These are phyloP conservation scores for Pseudogymnoascus sp. DNA, from an alignment of 2,329 filamentous ascomycete species.

Conservation along the genomic window DNA sequence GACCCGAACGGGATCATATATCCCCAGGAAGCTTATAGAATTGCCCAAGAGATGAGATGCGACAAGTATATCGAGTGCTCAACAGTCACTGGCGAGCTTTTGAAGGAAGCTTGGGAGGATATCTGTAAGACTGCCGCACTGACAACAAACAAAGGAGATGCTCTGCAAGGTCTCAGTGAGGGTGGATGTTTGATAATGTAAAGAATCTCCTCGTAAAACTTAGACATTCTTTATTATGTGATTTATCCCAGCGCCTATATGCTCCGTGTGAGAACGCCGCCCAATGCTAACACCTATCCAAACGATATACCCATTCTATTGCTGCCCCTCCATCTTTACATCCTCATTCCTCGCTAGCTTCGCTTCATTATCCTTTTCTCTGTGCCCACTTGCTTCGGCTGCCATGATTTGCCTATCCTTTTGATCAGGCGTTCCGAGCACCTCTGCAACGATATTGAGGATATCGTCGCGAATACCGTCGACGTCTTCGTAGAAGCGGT, in stretches of 20 bases:
- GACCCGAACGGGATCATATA: conserved; percentile 55
- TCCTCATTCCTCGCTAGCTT: conserved; percentile 18
- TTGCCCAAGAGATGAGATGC: conserved; percentile 50
- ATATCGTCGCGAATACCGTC: conserved; percentile 42
- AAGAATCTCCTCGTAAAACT: conserved; percentile 16
- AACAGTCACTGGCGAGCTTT: conserved; percentile 50
- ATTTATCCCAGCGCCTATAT: background rate
- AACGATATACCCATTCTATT: background rate
- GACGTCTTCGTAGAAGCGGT: conserved; percentile 51
- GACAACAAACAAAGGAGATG: conserved; percentile 34
- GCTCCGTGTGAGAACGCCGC: background rate
- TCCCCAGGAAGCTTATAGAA: conserved; percentile 51
- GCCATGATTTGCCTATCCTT: conserved; percentile 27
- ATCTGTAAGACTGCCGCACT: conserved; percentile 49
- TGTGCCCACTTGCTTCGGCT: conserved; percentile 17
- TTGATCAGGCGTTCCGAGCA: conserved; percentile 41
- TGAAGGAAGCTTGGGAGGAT: conserved; percentile 52
- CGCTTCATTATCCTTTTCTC: conserved; percentile 12
- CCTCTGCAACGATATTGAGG: conserved; percentile 46
- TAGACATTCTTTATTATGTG: background rate
- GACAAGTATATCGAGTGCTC: conserved; percentile 60
- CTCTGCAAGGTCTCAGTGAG: conserved; percentile 41
- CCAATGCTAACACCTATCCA: background rate
- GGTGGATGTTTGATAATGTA: conserved; percentile 47
- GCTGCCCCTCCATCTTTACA: conserved; percentile 7